phyloP scores from a whole-genome alignment of 2,329 filamentous ascomycete species.

The Neofusicoccum ribis region DNA sequence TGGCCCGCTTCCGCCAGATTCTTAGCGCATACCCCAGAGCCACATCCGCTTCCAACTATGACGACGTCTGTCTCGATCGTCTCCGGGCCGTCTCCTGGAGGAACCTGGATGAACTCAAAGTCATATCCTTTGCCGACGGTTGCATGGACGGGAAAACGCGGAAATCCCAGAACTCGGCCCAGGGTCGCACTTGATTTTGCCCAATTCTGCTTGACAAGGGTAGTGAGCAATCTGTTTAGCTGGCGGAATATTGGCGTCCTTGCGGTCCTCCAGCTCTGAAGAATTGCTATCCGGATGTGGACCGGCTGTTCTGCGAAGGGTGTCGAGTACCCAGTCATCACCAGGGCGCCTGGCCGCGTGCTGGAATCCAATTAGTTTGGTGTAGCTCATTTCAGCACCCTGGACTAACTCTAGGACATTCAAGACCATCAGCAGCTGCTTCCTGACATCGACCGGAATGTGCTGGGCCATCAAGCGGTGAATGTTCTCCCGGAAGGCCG shows the following conservation, averaged over 20 bases:
- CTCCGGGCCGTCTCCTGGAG: slow-evolving; percentile 54
- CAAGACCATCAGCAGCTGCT: slow-evolving; percentile 53
- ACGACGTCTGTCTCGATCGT: slow-evolving; percentile 77
- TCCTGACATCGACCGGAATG: slow-evolving; percentile 50
- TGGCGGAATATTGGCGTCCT: slow-evolving; percentile 56
- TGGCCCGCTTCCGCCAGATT: slow-evolving; percentile 75
- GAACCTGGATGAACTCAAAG: slow-evolving; percentile 63
- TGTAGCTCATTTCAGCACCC: slow-evolving; percentile 11
- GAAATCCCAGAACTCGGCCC: slow-evolving; percentile 58
- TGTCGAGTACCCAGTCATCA: slow-evolving; percentile 67
- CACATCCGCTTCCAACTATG: slow-evolving; percentile 84
- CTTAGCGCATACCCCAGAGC: slow-evolving; percentile 79
- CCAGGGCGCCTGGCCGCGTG: slow-evolving; percentile 61
- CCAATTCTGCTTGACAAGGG: slow-evolving; percentile 57
- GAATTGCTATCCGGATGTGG: slow-evolving; percentile 60
- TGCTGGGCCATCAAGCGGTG: slow-evolving; percentile 50
- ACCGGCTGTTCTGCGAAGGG: slow-evolving; percentile 64
- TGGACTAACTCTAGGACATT: slow-evolving; percentile 53
- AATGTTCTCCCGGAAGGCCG: slow-evolving; percentile 55
- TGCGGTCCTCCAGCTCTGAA: slow-evolving; percentile 63
- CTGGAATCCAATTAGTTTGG: slow-evolving; percentile 41
- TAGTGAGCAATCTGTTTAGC: slow-evolving; percentile 58
- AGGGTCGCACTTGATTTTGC: slow-evolving; percentile 58
- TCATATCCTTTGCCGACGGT: slow-evolving; percentile 53
- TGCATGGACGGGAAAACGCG: slow-evolving; percentile 57